Percentiles rank a stretch among this genome's conserved stretches.
Evolutionary conservation across 495 filamentous ascomycete species (phyloP).

Genomic region (Filosporella fistucella): DNA sequence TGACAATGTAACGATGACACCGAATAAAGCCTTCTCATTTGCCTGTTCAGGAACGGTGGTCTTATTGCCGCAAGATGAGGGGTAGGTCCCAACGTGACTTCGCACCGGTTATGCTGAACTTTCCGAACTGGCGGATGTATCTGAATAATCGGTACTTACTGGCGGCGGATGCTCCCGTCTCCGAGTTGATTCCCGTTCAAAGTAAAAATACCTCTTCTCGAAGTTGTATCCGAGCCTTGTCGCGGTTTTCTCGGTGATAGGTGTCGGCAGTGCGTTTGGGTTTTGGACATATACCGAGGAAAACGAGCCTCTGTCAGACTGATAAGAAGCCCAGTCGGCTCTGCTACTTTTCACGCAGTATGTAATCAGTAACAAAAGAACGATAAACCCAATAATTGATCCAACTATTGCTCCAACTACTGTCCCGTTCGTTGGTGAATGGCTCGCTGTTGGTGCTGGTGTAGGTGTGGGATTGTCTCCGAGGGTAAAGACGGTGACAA

Average conservation of each 20-base stretch:
- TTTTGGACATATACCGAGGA: constrained; percentile 5
- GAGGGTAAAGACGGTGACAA: too few relatives aligned
- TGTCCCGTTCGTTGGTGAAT: constrained; percentile 4
- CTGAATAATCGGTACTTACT: background rate
- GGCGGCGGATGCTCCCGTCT: background rate
- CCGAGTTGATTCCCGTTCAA: background rate
- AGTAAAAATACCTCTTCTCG: background rate
- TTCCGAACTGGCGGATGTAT: background rate
- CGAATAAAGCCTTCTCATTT: background rate
- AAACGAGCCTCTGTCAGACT: constrained; percentile 2
- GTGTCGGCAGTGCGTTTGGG: constrained; percentile 6
- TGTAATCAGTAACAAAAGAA: background rate
- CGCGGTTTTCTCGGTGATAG: background rate
- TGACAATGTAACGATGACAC: background rate
- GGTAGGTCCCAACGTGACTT: too few relatives aligned
- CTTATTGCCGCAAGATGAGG: background rate
- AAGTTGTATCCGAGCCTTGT: background rate
- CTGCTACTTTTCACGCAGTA: constrained; percentile 1
- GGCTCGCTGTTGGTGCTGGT: background rate
- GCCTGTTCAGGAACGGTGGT: background rate
- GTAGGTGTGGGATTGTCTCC: background rate
- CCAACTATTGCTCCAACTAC: constrained; percentile 7
- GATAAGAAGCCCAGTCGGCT: constrained; percentile 2
- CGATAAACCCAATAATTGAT: constrained; percentile 6
- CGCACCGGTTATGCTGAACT: background rate